Conservation (phyloP, 176 grass and related monocot species). For the Leersia perrieri region DNA sequence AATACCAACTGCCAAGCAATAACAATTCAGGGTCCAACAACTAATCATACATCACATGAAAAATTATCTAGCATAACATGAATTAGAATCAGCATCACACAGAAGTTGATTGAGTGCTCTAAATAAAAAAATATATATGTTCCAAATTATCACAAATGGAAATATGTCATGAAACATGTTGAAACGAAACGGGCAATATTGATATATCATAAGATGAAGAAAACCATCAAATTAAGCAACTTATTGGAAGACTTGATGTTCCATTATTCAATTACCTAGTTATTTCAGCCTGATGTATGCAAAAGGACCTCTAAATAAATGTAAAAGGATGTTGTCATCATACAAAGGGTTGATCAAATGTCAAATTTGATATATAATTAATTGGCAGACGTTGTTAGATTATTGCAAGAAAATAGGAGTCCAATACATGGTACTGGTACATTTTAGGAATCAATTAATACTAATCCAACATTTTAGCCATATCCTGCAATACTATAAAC, state of each 20-base stretch:
- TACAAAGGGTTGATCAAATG: no score
- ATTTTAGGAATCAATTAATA: not conserved
- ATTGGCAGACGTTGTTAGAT: no score
- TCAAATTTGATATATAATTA: no score
- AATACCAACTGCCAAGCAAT: not conserved
- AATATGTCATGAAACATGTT: not conserved
- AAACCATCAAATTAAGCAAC: not conserved
- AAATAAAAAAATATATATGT: not conserved
- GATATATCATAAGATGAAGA: not conserved
- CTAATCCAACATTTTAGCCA: no score
- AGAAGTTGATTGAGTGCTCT: not conserved
- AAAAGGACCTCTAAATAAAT: not conserved
- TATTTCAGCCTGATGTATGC: not conserved
- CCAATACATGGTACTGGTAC: not conserved
- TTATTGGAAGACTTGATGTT: not conserved
- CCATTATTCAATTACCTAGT: not conserved
- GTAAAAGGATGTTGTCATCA: no score
- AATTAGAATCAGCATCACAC: not conserved
- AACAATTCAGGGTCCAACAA: slow-evolving; percentile 2
- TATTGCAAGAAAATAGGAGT: no score
- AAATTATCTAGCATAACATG: not conserved
- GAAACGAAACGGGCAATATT: not conserved
- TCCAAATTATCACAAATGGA: not conserved
- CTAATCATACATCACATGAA: not conserved
- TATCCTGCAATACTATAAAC: not conserved